A percentile compares a stretch with the other conserved stretches of the same genome.
These are phyloP conservation scores for Leptoxyphium fumago DNA, from an alignment of 2,329 filamentous ascomycete species.

Conservation along the genomic window DNA sequence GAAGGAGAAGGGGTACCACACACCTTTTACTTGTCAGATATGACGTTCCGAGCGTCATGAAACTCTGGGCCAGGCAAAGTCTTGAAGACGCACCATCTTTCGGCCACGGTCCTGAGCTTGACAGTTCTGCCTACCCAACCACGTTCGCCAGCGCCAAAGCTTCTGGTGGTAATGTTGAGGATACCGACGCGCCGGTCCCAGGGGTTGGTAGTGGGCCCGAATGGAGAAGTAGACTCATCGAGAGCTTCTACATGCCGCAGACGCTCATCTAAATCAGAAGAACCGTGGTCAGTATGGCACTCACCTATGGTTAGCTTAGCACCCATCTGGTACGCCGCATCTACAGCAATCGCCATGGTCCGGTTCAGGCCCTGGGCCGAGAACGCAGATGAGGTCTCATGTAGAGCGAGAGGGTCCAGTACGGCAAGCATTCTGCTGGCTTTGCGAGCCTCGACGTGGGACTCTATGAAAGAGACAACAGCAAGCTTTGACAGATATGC, in stretches of 20 bases:
- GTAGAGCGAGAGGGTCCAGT: conserved; percentile 51
- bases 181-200: conserved; percentile 35
- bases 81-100: conserved; percentile 28
- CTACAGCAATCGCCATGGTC: conserved; percentile 48
- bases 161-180: conserved; percentile 31
- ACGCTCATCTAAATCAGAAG: not conserved
- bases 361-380: conserved; percentile 57
- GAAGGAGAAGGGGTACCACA: not conserved
- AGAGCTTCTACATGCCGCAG: not conserved
- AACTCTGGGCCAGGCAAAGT: not conserved
- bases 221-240: not conserved
- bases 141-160: conserved; percentile 22
- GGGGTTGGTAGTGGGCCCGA: conserved; percentile 8
- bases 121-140: conserved; percentile 36
- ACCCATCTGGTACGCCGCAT: conserved; percentile 33
- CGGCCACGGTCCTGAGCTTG: conserved; percentile 26
- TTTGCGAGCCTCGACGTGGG: conserved; percentile 15
- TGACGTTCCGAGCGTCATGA: too few relatives aligned
- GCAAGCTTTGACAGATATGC: conserved; percentile 42
- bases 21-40: not conserved
- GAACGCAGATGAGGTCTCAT: conserved; percentile 56
- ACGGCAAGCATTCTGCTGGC: conserved; percentile 38
- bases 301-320: conserved; percentile 30
- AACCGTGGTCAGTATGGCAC: conserved; percentile 10
- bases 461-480: not conserved